These are phyloP conservation scores for Hymenoscyphus fraxineus DNA, from an alignment of 2,329 filamentous ascomycete genomes.

Conservation along the genomic window DNA sequence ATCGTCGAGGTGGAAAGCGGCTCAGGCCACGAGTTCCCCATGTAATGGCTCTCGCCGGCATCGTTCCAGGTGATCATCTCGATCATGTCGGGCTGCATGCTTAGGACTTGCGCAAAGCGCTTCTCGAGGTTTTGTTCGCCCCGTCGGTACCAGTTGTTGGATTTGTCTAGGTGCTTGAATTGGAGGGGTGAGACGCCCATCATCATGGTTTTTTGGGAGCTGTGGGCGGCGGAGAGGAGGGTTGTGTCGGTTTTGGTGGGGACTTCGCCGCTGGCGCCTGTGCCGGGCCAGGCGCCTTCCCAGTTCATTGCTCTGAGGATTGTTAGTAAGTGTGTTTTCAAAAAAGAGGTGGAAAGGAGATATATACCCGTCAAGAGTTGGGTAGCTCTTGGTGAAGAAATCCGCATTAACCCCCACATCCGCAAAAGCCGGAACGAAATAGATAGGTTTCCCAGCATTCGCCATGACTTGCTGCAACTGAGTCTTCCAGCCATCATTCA, in stretches of 20 bases:
- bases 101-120: slow-evolving; percentile 33
- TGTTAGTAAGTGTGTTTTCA: background rate
- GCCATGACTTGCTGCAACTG: slow-evolving; percentile 28
- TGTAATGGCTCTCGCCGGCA: slow-evolving; percentile 39
- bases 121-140: slow-evolving; percentile 38
- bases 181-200: slow-evolving; percentile 39
- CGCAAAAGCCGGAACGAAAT: slow-evolving; percentile 35
- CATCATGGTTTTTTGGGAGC: slow-evolving; percentile 37
- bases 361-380: slow-evolving; percentile 3
- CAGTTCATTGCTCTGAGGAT: slow-evolving; percentile 34
- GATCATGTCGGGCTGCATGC: slow-evolving; percentile 37
- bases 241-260: slow-evolving; percentile 31
- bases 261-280: slow-evolving; percentile 29
- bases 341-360: background rate
- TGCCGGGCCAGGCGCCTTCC: slow-evolving; percentile 35
- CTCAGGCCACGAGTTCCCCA: slow-evolving; percentile 39
- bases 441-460: slow-evolving; percentile 26
- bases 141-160: slow-evolving; percentile 36
- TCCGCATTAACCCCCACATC: slow-evolving; percentile 22
- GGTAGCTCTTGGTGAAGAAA: slow-evolving; percentile 4
- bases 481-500: slow-evolving; percentile 27
- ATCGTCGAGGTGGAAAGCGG: slow-evolving; percentile 30
- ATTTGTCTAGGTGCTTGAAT: slow-evolving; percentile 37
- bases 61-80: slow-evolving; percentile 43
- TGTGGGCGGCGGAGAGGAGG: slow-evolving; percentile 32